Percentiles rank a stretch among this genome's conserved stretches.
Evolutionary conservation across 1,284 basidiomycete species (phyloP).

Genomic region (Coriolopsis trogii): DNA sequence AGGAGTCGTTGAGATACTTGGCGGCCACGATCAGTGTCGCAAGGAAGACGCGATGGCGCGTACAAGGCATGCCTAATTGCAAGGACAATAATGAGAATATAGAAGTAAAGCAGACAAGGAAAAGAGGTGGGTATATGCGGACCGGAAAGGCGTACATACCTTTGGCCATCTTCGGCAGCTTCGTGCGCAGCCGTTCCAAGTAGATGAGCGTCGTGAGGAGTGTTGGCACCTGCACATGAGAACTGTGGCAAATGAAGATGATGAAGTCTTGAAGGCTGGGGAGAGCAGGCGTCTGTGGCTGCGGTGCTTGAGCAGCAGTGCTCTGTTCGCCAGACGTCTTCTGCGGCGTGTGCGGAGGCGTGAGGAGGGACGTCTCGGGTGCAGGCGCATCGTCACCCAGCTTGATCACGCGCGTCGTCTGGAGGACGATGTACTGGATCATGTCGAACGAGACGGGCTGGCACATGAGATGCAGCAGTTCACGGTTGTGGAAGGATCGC

Average conservation of each 20-base stretch:
- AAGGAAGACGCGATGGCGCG: constrained; percentile 93
- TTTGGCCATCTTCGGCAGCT: constrained; percentile 85
- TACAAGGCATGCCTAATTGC: constrained; percentile 82
- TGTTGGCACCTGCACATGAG: constrained; percentile 92
- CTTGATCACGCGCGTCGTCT: constrained; percentile 66
- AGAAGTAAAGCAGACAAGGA: constrained; percentile 1
- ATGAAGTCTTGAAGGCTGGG: constrained; percentile 90
- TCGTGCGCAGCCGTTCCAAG: constrained; percentile 83
- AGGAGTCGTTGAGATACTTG: constrained; percentile 97
- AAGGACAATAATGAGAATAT: constrained; percentile 3
- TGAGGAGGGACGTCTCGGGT: constrained; percentile 36
- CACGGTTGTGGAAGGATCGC: constrained; percentile 41
- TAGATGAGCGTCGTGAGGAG: constrained; percentile 93
- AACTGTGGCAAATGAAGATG: constrained; percentile 78
- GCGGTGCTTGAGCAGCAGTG: constrained; percentile 32
- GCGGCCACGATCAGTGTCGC: constrained; percentile 95
- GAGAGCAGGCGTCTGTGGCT: constrained; percentile 34
- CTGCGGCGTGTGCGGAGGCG: constrained; percentile 60
- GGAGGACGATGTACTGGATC: constrained; percentile 75
- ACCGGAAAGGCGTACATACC: constrained; percentile 49
- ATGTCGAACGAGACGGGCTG: constrained; percentile 81
- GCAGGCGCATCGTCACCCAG: constrained; percentile 49
- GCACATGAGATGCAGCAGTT: constrained; percentile 76
- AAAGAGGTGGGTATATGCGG: constrained; percentile 12
- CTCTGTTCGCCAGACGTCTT: constrained; percentile 43